phyloP scores from a whole-genome alignment of 768 basidiomycete species.

The Lactarius indigo region DNA sequence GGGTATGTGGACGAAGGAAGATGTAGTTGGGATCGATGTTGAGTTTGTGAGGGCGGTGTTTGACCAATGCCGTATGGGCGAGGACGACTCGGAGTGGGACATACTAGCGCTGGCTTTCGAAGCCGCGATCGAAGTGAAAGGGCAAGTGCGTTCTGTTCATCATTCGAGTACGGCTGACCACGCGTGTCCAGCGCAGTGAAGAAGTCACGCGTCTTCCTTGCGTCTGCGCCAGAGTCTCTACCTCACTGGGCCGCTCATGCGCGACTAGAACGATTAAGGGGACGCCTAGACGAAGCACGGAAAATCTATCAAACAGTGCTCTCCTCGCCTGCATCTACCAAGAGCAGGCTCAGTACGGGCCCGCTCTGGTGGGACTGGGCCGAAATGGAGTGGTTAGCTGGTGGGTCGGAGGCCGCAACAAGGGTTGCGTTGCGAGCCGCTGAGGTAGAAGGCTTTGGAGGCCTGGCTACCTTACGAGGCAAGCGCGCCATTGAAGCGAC shows the following conservation, averaged over 20 bases:
- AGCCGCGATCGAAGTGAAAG: slow-evolving; percentile 53
- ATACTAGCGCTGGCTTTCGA: slow-evolving; percentile 64
- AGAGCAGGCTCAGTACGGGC: slow-evolving; percentile 37
- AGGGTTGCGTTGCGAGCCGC: slow-evolving; percentile 53
- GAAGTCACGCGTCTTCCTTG: slow-evolving; percentile 61
- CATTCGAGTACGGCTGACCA: background rate
- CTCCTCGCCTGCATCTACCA: slow-evolving; percentile 40
- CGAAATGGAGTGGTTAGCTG: slow-evolving; percentile 75
- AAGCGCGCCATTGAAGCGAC: slow-evolving; percentile 60
- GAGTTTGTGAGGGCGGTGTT: slow-evolving; percentile 57
- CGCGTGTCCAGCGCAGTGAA: slow-evolving; percentile 53
- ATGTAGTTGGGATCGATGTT: slow-evolving; percentile 49
- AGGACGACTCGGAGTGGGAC: slow-evolving; percentile 62
- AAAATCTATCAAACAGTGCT: slow-evolving; percentile 75
- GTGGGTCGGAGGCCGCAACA: slow-evolving; percentile 46
- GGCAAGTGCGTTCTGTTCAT: slow-evolving; percentile 36
- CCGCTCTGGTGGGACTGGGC: slow-evolving; percentile 81
- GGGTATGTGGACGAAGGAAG: slow-evolving; percentile 44
- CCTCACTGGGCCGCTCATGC: slow-evolving; percentile 75
- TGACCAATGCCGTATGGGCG: slow-evolving; percentile 46
- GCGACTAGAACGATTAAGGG: slow-evolving; percentile 64
- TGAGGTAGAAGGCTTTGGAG: slow-evolving; percentile 48
- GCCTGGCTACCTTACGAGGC: slow-evolving; percentile 56
- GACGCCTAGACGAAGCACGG: slow-evolving; percentile 62
- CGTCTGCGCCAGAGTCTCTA: slow-evolving; percentile 52